These are phyloP conservation scores for Gymnopilus dilepis DNA, from an alignment of 768 basidiomycete species.

Conservation along the genomic window DNA sequence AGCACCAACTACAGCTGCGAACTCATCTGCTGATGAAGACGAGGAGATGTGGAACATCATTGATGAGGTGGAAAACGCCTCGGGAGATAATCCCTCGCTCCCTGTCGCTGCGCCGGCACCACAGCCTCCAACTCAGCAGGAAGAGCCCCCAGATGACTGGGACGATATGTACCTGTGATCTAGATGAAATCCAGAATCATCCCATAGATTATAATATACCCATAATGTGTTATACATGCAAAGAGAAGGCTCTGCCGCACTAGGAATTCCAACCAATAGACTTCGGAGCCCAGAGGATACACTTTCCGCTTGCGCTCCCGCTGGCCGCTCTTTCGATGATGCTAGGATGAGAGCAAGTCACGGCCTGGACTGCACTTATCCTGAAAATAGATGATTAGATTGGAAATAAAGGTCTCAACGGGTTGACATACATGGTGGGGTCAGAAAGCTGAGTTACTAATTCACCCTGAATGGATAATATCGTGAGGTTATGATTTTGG, in stretches of 20 bases:
- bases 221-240: slow-evolving; percentile 7
- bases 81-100: slow-evolving; percentile 15
- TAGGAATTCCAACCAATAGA: slow-evolving; percentile 13
- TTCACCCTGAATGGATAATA: slow-evolving; percentile 60
- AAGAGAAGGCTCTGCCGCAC: slow-evolving; percentile 10
- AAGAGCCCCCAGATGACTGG: slow-evolving; percentile 44
- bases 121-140: slow-evolving; percentile 6
- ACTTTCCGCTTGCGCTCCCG: slow-evolving; percentile 81
- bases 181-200: slow-evolving; percentile 10
- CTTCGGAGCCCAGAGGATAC: slow-evolving; percentile 72
- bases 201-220: slow-evolving; percentile 10
- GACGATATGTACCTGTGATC: slow-evolving; percentile 67
- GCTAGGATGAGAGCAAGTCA: slow-evolving; percentile 85
- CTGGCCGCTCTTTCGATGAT: slow-evolving; percentile 75
- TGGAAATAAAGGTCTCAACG: neutral
- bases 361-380: slow-evolving; percentile 86
- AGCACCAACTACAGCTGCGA: slow-evolving; percentile 24
- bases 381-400: slow-evolving; percentile 38
- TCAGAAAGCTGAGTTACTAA: slow-evolving; percentile 68
- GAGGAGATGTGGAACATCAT: slow-evolving; percentile 80
- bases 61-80: slow-evolving; percentile 52
- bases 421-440: slow-evolving; percentile 48
- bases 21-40: slow-evolving; percentile 45
- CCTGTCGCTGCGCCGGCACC: slow-evolving; percentile 13
- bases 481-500: neutral